Conservation (phyloP, 225 moss, liverwort and hornwort species). For the Polytrichum formosum region DNA sequence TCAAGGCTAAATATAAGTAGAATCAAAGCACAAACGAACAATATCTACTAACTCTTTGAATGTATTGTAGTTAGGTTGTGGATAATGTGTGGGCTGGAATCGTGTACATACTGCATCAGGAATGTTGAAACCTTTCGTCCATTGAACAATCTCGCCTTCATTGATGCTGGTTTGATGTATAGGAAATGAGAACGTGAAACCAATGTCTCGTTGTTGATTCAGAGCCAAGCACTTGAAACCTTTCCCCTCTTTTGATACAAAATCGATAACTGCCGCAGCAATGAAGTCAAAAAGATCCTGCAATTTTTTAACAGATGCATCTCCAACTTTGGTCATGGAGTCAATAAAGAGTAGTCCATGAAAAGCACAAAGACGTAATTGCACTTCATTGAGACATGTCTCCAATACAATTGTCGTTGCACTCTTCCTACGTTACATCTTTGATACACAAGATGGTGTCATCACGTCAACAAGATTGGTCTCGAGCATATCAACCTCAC, state of each 20-base stretch:
- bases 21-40: too few species aligned
- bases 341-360: neutral
- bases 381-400: too few species aligned
- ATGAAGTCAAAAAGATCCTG: slow-evolving; percentile 81
- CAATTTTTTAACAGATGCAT: slow-evolving; percentile 8
- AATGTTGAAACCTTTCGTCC: slow-evolving; percentile 90
- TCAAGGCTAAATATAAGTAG: neutral
- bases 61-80: too few species aligned
- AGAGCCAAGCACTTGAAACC: slow-evolving; percentile 56
- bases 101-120: slow-evolving; percentile 55
- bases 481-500: neutral
- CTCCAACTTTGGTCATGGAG: neutral
- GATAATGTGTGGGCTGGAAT: neutral
- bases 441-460: neutral
- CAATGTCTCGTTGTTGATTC: slow-evolving; percentile 58
- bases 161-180: slow-evolving; percentile 72
- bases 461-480: neutral
- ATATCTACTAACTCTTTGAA: too few species aligned
- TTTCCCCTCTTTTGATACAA: slow-evolving; percentile 59
- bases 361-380: neutral
- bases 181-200: slow-evolving; percentile 93
- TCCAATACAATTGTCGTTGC: too few species aligned
- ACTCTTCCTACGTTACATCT: too few species aligned
- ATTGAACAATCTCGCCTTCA: slow-evolving; percentile 58
- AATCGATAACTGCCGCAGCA: slow-evolving; percentile 52